Evolutionary conservation across 1,284 basidiomycete genomes (phyloP).

Genomic region (Crucibulum parvulum): DNA sequence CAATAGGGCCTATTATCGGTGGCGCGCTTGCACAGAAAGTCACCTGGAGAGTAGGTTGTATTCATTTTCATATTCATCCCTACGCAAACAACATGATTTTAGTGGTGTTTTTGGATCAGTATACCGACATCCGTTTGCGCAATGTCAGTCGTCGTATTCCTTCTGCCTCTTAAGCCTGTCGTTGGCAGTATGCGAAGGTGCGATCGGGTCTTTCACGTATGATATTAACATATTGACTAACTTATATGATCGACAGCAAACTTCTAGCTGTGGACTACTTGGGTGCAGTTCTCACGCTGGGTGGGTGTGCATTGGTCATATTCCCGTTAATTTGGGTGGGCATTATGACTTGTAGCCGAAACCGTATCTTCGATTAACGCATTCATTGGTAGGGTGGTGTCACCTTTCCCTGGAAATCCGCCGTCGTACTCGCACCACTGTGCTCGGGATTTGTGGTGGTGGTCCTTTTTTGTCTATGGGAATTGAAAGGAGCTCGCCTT

Average conservation of each 20-base stretch:
- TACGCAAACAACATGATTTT: not conserved
- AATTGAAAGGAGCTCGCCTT: slow-evolving; percentile 72
- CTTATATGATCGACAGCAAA: slow-evolving; percentile 48
- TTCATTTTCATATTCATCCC: not conserved
- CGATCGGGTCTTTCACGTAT: not conserved
- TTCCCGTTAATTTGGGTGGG: slow-evolving; percentile 79
- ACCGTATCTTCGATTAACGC: slow-evolving; percentile 3
- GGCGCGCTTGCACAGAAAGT: slow-evolving; percentile 62
- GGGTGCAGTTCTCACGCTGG: slow-evolving; percentile 64
- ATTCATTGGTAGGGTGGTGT: slow-evolving; percentile 59
- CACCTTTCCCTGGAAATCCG: slow-evolving; percentile 72
- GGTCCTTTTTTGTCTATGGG: slow-evolving; percentile 71
- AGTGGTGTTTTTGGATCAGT: slow-evolving; percentile 76
- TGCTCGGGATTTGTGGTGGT: slow-evolving; percentile 62
- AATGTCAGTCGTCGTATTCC: slow-evolving; percentile 60
- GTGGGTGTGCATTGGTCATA: slow-evolving; percentile 67
- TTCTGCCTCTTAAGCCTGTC: slow-evolving; percentile 73
- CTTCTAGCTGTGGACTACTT: slow-evolving; percentile 74
- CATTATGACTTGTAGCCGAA: slow-evolving; percentile 1
- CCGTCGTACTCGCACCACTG: slow-evolving; percentile 67
- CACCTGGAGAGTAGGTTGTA: slow-evolving; percentile 61
- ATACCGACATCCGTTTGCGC: slow-evolving; percentile 63
- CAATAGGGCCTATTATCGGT: slow-evolving; percentile 66
- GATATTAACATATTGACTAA: not conserved
- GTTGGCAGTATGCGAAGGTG: slow-evolving; percentile 60